Evolutionary conservation across 176 grass and related monocot species (phyloP), one percentile per base, ranked within the genome.

Genomic region (Puccinellia tenuiflora): DNA sequence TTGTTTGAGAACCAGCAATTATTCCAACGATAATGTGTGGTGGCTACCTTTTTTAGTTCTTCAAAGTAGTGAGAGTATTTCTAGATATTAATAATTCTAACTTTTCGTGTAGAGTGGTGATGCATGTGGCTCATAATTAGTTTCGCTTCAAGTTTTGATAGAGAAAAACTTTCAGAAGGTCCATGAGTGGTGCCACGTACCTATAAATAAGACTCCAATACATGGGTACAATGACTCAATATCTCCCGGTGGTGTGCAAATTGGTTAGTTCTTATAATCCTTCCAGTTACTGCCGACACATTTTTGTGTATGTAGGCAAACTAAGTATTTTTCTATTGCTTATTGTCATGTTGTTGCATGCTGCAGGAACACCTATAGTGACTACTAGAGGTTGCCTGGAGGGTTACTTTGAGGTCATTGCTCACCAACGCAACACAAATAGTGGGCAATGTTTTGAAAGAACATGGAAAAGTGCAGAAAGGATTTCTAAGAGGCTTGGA

Each of bases 341-440:
- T 61, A 83, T 20, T 45, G 30, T 69, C 51, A 72, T 82, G 34
- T 53, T 67, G 47, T 51, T 87, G 38, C 80, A 93, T 76, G 39
- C 43, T 89, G 51, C 80, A 98, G 96, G 96, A 76, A 93, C 92
- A 62, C 90, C 92, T 34, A 92, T 92, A 31, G 95, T 98, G 96
- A 98, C 96, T 54, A 93, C 96, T 73, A 93, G 96, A 93, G 96
- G 96, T 81, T 95, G 96, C 80, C 87, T 95, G 55, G 96, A 98
- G 83, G 89, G 81, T 26, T 92, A 98, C 66, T 98, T 98, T 0
- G 87, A 93, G 72, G 61, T 42, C 35, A 91, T 98, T 1, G 96
- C 90, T 98, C 26, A 74, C 95, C 48, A 93, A 90, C 76, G 92
- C 96, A 4, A 92, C 83, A 69, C 93, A 90, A 43, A 95, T 98